Conservation (phyloP, 23 red algal genomes). For the Rhodosorus marinus region DNA sequence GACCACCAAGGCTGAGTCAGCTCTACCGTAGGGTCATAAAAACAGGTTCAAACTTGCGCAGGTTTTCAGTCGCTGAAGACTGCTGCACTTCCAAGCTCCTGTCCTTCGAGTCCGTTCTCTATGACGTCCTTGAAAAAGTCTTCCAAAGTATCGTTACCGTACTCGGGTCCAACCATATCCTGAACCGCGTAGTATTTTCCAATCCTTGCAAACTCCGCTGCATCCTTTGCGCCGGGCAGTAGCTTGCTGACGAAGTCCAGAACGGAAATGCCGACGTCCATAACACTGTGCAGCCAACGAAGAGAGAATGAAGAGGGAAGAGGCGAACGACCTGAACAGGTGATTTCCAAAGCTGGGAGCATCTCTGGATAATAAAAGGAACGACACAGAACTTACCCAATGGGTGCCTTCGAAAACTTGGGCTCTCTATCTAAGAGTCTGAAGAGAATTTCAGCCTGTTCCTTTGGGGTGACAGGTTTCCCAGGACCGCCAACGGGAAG, state of each 20-base stretch:
- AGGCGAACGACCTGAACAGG: no score
- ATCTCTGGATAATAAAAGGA: no score
- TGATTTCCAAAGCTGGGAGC: no score
- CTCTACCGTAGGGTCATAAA: no score
- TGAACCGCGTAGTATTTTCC: conserved; percentile 49
- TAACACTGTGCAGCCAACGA: no score
- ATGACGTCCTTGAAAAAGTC: conserved; percentile 19
- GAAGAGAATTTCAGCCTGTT: conserved; percentile 49
- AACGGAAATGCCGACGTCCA: conserved; percentile 22
- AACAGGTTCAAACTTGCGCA: no score
- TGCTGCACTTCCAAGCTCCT: conserved; percentile 41
- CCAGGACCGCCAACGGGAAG: conserved; percentile 49
- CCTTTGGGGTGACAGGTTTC: conserved; percentile 19
- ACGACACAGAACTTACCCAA: no score
- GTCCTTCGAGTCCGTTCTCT: conserved; percentile 33
- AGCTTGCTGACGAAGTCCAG: conserved; percentile 10
- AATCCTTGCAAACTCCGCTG: conserved; percentile 44
- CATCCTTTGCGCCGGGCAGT: conserved; percentile 14
- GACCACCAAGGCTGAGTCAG: no score
- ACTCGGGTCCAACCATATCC: conserved; percentile 45
- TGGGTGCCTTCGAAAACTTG: conserved; percentile 17
- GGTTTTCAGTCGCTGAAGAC: no score
- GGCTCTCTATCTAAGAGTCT: conserved; percentile 12
- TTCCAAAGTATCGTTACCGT: conserved; percentile 36
- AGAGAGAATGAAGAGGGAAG: no score